phyloP scores from a whole-genome alignment of 257 asterid species.

The Solanum pimpinellifolium region DNA sequence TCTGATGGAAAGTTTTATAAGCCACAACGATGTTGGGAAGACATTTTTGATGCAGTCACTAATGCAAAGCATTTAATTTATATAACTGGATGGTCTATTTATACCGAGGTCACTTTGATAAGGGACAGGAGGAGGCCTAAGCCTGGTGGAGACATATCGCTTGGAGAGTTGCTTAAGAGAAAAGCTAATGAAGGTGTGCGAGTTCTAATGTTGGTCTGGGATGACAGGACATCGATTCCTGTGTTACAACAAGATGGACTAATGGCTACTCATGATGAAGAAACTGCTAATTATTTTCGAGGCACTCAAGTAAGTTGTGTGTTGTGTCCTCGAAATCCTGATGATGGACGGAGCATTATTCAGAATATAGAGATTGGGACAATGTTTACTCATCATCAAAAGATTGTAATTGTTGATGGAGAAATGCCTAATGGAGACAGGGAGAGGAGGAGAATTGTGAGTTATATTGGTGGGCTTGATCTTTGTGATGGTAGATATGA shows the following conservation, averaged over 20 bases:
- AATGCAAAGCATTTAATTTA: slow-evolving; percentile 7
- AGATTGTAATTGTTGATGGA: background rate
- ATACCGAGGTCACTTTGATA: slow-evolving; percentile 3
- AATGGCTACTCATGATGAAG: slow-evolving; percentile 6
- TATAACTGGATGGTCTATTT: background rate
- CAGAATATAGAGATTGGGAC: background rate
- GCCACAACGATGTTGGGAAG: slow-evolving; percentile 9
- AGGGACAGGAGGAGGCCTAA: slow-evolving; percentile 4
- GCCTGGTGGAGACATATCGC: slow-evolving; percentile 3
- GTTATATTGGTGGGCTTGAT: slow-evolving; percentile 2
- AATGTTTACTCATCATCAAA: slow-evolving; percentile 7
- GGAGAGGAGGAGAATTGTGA: slow-evolving; percentile 4
- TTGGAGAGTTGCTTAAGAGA: slow-evolving; percentile 1
- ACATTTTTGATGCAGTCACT: background rate
- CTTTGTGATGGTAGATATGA: background rate
- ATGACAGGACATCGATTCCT: background rate
- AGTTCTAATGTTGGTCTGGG: slow-evolving; percentile 5
- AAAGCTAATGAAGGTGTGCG: slow-evolving; percentile 10
- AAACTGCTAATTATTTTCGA: background rate
- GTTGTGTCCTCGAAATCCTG: slow-evolving; percentile 9
- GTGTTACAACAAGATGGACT: background rate
- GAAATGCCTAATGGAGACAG: background rate
- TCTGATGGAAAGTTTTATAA: background rate
- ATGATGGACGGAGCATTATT: slow-evolving; percentile 5
- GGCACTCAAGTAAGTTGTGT: slow-evolving; percentile 5